Evolutionary conservation across 169 alveolate genomes (phyloP), one percentile per base, ranked within the genome.

Genomic region (Eimeria zaria): DNA sequence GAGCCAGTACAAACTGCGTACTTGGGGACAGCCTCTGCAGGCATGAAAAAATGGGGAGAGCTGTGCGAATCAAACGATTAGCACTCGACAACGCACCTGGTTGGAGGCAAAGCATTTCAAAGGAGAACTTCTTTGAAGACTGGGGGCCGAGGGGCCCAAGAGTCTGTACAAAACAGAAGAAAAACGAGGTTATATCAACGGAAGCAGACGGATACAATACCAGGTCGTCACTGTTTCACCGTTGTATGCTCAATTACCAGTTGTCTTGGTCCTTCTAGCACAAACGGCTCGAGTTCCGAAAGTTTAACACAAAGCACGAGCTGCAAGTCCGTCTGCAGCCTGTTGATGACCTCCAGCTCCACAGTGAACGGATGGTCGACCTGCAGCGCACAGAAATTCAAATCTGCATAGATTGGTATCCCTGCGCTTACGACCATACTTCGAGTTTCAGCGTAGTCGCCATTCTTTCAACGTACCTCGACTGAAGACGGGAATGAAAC

Each of bases 401-500:
- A 0, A 36, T 73, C 24, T 33, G 4, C 11, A 84, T 24, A 39
- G 36, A 18, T 4, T 36, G 18, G 92, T 41, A 8, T 84, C 92
- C 69, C 41, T 11, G 58, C 64, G 1, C 80, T 20, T 48, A 48
- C 0, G 48, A 27, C 51, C 69, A n/a, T 60, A 30, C 92, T 44
- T 24, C 0, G 33, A 24, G 6, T 60, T 12, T 84, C 27, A 33
- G 41, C 14, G 2, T 46, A 30, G 30, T n/a, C 6, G 20, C 16
- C 30, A n/a, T 51, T 30, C 30, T n/a, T 27, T 41, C 48, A 20
- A 51, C 94, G 5, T 81, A 93, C 96, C 91, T 93, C 71, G 46
- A 93, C 94, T n/a, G 96, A 93, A 30, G 96, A 48, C 4, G 96
- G 96, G 73, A 88, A 93, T 22, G 94, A 67, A 0, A 41, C 94